phyloP scores from a whole-genome alignment of 2,329 filamentous ascomycete genomes.

The Fusarium annulatum region DNA sequence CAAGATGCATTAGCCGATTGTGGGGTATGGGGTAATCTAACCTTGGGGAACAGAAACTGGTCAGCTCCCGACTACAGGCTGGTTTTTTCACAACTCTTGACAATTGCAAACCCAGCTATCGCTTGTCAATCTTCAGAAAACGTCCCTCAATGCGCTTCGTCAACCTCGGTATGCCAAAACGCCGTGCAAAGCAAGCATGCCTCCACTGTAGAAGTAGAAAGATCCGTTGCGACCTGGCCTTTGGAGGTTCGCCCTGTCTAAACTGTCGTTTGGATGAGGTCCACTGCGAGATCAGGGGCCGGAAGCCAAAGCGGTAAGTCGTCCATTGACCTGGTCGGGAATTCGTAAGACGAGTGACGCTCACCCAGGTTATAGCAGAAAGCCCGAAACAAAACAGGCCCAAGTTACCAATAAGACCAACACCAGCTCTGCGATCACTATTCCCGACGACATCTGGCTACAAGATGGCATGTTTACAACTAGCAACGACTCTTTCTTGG shows the following conservation, averaged over 20 bases:
- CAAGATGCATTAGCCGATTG: neutral
- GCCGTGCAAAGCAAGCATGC: neutral
- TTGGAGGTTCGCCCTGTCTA: neutral
- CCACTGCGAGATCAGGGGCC: neutral
- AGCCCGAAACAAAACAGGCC: neutral
- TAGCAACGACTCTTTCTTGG: neutral
- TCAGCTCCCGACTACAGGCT: no score
- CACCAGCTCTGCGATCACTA: neutral
- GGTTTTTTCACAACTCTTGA: neutral
- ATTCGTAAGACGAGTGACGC: neutral
- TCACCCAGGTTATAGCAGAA: neutral
- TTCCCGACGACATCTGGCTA: fast-evolving
- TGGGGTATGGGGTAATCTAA: neutral
- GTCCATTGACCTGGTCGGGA: no score
- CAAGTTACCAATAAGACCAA: neutral
- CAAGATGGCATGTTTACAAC: neutral
- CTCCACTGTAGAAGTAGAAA: neutral
- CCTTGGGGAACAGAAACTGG: neutral
- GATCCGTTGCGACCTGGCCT: neutral
- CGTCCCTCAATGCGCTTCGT: neutral
- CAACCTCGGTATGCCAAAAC: neutral
- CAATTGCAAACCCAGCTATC: neutral
- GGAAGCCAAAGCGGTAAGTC: neutral
- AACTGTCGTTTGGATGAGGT: neutral
- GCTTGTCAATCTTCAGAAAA: neutral